phyloP scores from a whole-genome alignment of 805 yeast genomes.

The Lachancea mirantina region DNA sequence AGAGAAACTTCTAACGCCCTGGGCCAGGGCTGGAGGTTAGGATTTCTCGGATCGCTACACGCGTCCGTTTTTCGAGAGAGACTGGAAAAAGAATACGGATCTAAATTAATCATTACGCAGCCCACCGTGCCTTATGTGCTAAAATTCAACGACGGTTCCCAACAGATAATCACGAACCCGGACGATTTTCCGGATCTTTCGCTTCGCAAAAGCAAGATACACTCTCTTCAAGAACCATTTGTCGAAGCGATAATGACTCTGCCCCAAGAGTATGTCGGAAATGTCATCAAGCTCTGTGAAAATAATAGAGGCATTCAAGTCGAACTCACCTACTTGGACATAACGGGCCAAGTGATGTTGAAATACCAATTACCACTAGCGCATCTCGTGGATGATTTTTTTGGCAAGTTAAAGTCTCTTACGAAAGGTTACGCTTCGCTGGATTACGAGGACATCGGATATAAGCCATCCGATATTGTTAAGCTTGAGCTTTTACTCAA shows the following conservation, averaged over 20 bases:
- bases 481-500: slow-evolving; percentile 86
- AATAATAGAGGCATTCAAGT: slow-evolving; percentile 75
- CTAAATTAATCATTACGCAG: slow-evolving; percentile 82
- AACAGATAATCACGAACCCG: slow-evolving; percentile 72
- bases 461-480: slow-evolving; percentile 68
- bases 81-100: slow-evolving; percentile 88
- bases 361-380: slow-evolving; percentile 81
- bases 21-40: slow-evolving; percentile 97
- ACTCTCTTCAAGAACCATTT: slow-evolving; percentile 65
- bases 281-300: slow-evolving; percentile 81
- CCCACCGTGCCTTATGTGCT: slow-evolving; percentile 93
- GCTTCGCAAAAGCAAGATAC: slow-evolving; percentile 34
- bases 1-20: slow-evolving; percentile 89
- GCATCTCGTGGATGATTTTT: slow-evolving; percentile 89
- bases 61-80: slow-evolving; percentile 93
- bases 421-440: slow-evolving; percentile 91
- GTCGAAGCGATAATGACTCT: slow-evolving; percentile 87
- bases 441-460: slow-evolving; percentile 93
- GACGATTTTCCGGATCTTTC: slow-evolving; percentile 76
- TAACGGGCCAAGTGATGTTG: slow-evolving; percentile 70
- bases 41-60: slow-evolving; percentile 89
- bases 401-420: slow-evolving; percentile 83
- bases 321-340: slow-evolving; percentile 63
- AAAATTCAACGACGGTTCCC: slow-evolving; percentile 56
- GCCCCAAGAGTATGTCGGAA: slow-evolving; percentile 83